phyloP scores from a whole-genome alignment of 2,329 filamentous ascomycete genomes.

The Colletotrichum viniferum region DNA sequence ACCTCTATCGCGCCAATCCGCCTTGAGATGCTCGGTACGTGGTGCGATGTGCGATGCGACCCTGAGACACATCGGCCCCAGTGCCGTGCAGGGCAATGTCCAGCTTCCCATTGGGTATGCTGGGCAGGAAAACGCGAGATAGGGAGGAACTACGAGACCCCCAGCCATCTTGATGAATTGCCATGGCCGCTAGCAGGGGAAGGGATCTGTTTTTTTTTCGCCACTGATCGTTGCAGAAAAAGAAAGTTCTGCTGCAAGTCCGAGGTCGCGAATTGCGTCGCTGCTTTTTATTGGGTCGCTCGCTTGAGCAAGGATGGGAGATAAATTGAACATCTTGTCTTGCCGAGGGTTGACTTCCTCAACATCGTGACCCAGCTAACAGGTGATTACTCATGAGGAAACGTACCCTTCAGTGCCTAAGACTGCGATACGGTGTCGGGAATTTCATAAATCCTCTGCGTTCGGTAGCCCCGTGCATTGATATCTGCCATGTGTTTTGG shows the following conservation, averaged over 20 bases:
- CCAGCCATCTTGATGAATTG: not conserved
- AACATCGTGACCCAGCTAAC: no score
- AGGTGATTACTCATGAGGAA: no score
- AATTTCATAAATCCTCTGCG: no score
- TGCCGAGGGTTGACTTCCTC: no score
- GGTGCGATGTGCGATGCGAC: slow-evolving; percentile 7
- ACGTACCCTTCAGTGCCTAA: no score
- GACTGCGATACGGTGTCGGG: no score
- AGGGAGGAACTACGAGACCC: not conserved
- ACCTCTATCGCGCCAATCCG: slow-evolving; percentile 9
- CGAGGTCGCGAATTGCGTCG: not conserved
- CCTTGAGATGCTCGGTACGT: slow-evolving; percentile 12
- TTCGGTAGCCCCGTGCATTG: no score
- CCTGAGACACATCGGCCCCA: not conserved
- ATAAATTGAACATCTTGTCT: not conserved
- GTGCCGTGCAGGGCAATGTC: not conserved
- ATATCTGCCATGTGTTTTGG: no score
- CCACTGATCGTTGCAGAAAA: not conserved
- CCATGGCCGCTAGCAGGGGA: slow-evolving; percentile 7
- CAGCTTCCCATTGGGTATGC: not conserved
- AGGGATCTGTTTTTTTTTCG: not conserved
- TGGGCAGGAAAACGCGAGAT: not conserved
- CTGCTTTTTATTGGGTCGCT: not conserved
- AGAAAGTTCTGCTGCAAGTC: not conserved
- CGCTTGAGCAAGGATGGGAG: not conserved